Base-by-base conservation (phyloP, 257 asterid species). In the Capsicum chinense region DNA sequence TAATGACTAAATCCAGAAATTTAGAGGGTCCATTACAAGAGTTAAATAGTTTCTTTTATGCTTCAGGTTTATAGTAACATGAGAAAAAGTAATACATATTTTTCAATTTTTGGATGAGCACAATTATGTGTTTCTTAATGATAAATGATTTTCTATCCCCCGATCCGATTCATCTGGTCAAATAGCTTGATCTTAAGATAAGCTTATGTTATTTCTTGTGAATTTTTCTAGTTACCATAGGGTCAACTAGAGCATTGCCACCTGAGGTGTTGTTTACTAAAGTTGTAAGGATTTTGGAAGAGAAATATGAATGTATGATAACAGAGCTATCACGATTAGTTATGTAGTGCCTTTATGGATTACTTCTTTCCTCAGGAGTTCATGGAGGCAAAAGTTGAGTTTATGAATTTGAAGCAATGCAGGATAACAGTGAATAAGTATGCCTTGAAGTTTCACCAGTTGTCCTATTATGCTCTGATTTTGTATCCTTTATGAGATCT, bases 241-340 rank as follows among this genome's bases (percentile, higher is more conserved):
- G 94, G 86, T 96, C 99, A 48, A 92, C 98, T 1, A 97, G 98
- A 87, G 97, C 95, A 57, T 88, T 97, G 69, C 97, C 97, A 52
- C 99, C 99, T 5, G 97, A 94, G 86, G 92, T 82, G 71, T 87
- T 97, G 83, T 95, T 97, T 83, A 91, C 97, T 3, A 98, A 97
- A 91, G 97, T 98, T 19, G 96, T 95, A 84, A 92, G 91, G 93
- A 92, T 93, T 68, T 85, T 97, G 91, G 98, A 95, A 91, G 97
- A 92, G 58, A 95, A 93, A 89, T 93, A 98, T 79, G 94, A 92
- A 86, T 87, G 94, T 50, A 97, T 94, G 89, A 92, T 92, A 67
- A 87, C 94, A 0, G 95, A 91, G 88, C 94, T 91, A 84, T 92
- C 98, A 3, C 94, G 89, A 88, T 86, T 56, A 14, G 68, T 16